Base-by-base conservation (phyloP, 495 filamentous ascomycete genomes). In the Talaromyces thailandensis region DNA sequence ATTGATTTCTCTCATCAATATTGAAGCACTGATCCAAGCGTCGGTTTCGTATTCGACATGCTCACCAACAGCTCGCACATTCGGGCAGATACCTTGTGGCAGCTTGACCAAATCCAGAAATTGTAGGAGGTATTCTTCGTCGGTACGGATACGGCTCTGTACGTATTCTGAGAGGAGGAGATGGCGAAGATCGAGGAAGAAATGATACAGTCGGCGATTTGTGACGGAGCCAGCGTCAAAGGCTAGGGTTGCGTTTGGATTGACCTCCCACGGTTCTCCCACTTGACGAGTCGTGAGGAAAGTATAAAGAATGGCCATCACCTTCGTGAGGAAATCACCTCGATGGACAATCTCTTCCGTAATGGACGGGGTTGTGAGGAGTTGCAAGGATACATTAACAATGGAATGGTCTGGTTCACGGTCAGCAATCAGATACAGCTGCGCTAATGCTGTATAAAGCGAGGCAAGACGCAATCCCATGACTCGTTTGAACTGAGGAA, bases 21-120 rank as follows among this genome's bases (percentile, higher is more conserved):
- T 83, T 7, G 91, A 93, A 1, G 95, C 94, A 65, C 88, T 94
- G 55, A 99, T 97, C 94, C 94, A 99, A 29, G 91, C 88, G 69
- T 99, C 94, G 6, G 92, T 94, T 73, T 99, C 94, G 68, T 97
- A 99, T 69, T 98, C 95, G 6, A 99, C 89, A 69, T 99, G 94
- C 64, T 99, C 94, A 23, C 89, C 91, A 31, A 96, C 86, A 1
- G 93, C 93, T 62, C 94, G 84, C 5, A 92, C 76, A 66, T 98
- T 99, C 14, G 94, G 95, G 67, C 93, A 96, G 45, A 98, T 96
- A 0, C 94, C 94, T 73, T 99, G 94, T 57, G 95, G 91, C 32
- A 99, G 80, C 67, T 96, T 95, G 64, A 96, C 91, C 3, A 99
- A 79, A 68, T 99, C 95, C 25, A 99, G 79, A 75, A 98, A 98